A percentile compares a stretch with the other conserved stretches of the same genome.
These are phyloP conservation scores for Pleurotus salmoneostramineus DNA, from an alignment of 768 basidiomycete genomes.

Conservation along the genomic window DNA sequence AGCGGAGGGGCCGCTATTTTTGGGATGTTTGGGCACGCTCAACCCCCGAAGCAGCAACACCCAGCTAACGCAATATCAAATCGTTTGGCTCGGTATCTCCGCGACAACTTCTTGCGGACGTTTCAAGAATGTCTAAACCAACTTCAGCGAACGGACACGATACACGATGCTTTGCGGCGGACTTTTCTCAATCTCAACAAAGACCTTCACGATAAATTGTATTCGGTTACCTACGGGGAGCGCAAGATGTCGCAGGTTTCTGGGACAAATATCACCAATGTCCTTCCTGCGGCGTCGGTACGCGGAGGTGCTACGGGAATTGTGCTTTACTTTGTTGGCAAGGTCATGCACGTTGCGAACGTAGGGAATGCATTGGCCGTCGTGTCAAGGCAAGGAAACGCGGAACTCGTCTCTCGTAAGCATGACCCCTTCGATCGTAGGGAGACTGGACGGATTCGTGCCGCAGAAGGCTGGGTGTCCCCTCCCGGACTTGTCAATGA, in stretches of 20 bases:
- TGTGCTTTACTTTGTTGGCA: conserved; percentile 78
- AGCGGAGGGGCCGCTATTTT: conserved; percentile 80
- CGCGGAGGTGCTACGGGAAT: conserved; percentile 80
- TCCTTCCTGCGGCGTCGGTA: conserved; percentile 45
- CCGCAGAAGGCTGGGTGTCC: conserved; percentile 93
- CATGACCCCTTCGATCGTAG: conserved; percentile 88
- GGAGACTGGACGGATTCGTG: conserved; percentile 85
- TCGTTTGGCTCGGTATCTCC: conserved; percentile 75
- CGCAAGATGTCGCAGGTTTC: conserved; percentile 79
- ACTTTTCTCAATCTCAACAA: conserved; percentile 89
- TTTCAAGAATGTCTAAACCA: conserved; percentile 57
- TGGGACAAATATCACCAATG: conserved; percentile 27
- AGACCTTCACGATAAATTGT: conserved; percentile 66
- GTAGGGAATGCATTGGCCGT: conserved; percentile 87
- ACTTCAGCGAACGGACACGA: conserved; percentile 46
- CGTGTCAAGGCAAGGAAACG: conserved; percentile 71
- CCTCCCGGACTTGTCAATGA: conserved; percentile 89
- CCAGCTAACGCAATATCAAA: conserved; percentile 53
- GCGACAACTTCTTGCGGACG: conserved; percentile 69
- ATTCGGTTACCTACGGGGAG: conserved; percentile 7
- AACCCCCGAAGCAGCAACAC: conserved; percentile 33
- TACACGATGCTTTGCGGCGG: conserved; percentile 77
- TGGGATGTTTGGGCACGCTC: conserved; percentile 89
- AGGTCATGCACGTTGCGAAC: conserved; percentile 86
- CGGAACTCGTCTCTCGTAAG: conserved; percentile 67